These are phyloP conservation scores for Blastomyces parvus DNA, from an alignment of 2,329 filamentous ascomycete genomes.

Conservation along the genomic window DNA sequence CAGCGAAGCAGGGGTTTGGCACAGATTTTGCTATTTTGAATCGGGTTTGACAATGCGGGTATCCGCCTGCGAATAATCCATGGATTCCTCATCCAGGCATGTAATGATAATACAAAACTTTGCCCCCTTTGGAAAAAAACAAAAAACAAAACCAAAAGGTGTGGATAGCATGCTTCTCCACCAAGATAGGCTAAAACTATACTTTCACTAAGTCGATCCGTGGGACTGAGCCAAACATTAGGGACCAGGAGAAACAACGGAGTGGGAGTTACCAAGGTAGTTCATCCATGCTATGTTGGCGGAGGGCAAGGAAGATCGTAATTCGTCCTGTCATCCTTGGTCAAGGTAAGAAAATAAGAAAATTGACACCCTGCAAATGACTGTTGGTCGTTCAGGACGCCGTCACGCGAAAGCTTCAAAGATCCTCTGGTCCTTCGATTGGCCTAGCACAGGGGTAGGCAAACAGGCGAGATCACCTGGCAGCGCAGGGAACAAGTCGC, in stretches of 20 bases:
- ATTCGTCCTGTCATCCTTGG: neutral
- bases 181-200: slow-evolving; percentile 1
- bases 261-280: neutral
- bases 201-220: neutral
- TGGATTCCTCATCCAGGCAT: neutral
- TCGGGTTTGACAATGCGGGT: slow-evolving; percentile 1
- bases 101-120: neutral
- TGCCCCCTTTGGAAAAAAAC: neutral
- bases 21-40: neutral
- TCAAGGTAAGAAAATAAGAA: neutral
- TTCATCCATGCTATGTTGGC: neutral
- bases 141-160: neutral
- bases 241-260: neutral
- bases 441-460: neutral
- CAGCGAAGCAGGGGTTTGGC: neutral
- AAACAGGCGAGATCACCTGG: slow-evolving; percentile 6
- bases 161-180: neutral
- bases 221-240: slow-evolving; percentile 1
- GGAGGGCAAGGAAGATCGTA: slow-evolving; percentile 5
- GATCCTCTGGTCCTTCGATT: neutral
- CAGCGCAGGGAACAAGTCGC: neutral
- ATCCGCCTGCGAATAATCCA: neutral
- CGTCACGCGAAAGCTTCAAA: neutral
- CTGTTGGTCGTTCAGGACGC: neutral
- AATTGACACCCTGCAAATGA: neutral